Evolutionary conservation across 352 stramenopile genomes (phyloP).

Genomic region (Phytophthora pistaciae): DNA sequence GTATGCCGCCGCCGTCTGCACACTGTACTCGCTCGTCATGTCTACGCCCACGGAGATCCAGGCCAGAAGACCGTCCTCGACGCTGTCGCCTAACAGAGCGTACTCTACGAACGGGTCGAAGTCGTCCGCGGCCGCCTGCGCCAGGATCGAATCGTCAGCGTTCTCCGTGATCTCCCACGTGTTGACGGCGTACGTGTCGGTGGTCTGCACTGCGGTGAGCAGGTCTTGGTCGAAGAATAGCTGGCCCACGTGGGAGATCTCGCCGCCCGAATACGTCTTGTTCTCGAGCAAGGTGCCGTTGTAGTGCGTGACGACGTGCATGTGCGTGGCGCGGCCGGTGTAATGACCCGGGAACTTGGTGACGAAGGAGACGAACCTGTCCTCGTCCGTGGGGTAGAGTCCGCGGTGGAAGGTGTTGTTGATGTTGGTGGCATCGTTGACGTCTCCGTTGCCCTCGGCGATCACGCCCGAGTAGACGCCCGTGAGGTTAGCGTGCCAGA

Average conservation of each 20-base stretch:
- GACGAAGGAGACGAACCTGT: conserved; percentile 30
- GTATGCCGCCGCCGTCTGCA: conserved; percentile 8
- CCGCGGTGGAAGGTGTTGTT: conserved; percentile 29
- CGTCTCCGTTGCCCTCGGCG: background rate
- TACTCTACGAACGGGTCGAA: conserved; percentile 33
- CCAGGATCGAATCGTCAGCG: conserved; percentile 4
- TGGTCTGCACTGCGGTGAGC: conserved; percentile 28
- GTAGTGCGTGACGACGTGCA: conserved; percentile 29
- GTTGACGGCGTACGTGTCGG: conserved; percentile 9
- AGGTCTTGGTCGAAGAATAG: conserved; percentile 34
- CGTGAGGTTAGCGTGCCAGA: conserved; percentile 6
- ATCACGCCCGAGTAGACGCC: conserved; percentile 1
- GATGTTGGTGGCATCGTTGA: conserved; percentile 21
- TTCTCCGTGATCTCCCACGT: too few species aligned
- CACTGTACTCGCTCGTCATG: conserved; percentile 18
- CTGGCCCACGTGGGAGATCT: conserved; percentile 28
- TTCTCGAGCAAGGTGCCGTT: conserved; percentile 20
- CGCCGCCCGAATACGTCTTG: conserved; percentile 22
- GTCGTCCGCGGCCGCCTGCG: conserved; percentile 15
- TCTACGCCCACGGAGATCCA: conserved; percentile 36
- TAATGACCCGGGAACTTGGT: conserved; percentile 34
- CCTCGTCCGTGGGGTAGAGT: conserved; percentile 18
- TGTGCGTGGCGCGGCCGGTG: conserved; percentile 22
- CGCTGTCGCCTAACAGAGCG: conserved; percentile 5
- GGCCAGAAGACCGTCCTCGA: conserved; percentile 30